These are phyloP conservation scores for Chernovozyma sophiae-reginae DNA, from an alignment of 1,139 yeast genomes.

Conservation along the genomic window DNA sequence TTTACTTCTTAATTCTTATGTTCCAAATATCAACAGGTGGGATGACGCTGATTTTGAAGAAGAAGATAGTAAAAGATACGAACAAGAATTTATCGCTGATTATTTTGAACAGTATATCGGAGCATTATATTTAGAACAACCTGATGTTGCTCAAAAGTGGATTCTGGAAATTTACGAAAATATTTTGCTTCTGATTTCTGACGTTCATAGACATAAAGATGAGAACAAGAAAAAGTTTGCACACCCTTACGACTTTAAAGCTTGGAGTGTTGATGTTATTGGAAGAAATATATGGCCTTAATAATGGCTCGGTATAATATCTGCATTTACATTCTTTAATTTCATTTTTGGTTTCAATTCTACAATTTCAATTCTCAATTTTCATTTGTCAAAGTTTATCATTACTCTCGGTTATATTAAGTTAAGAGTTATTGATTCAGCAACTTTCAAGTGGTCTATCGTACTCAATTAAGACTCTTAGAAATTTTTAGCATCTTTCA, in stretches of 20 bases:
- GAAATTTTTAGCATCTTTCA: constrained; percentile 42
- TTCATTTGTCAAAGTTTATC: background rate
- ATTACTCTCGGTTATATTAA: background rate
- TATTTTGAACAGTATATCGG: constrained; percentile 45
- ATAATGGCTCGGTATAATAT: no score
- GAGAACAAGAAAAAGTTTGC: constrained; percentile 3
- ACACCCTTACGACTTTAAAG: constrained; percentile 19
- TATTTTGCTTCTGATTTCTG: constrained; percentile 26
- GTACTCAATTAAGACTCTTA: no score
- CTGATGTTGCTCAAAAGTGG: constrained; percentile 33
- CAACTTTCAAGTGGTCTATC: no score
- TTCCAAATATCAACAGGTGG: constrained; percentile 21
- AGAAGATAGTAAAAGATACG: constrained; percentile 26
- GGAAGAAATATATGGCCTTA: constrained; percentile 14
- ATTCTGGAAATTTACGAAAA: constrained; percentile 30
- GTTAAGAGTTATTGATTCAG: no score
- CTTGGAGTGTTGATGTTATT: constrained; percentile 26
- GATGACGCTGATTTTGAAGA: constrained; percentile 12
- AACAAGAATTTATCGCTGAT: constrained; percentile 44
- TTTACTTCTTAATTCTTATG: constrained; percentile 18
- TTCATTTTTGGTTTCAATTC: background rate
- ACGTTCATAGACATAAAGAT: constrained; percentile 5
- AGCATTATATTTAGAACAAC: constrained; percentile 39
- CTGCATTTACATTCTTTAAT: background rate
- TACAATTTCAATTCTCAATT: no score